Conservation (phyloP, 768 basidiomycete species). For the Lentinus brumalis region DNA sequence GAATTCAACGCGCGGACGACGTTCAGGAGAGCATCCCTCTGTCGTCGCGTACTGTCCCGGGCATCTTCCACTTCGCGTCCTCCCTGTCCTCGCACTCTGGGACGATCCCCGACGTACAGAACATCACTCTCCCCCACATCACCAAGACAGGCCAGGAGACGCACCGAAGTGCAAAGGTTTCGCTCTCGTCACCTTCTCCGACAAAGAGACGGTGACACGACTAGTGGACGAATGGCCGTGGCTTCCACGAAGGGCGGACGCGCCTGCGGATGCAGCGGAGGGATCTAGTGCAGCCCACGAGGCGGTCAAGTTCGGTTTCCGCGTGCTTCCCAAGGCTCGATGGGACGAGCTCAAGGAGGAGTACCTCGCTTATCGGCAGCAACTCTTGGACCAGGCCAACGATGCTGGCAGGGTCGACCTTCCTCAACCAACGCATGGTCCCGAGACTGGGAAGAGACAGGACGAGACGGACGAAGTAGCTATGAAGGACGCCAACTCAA, state of each 20-base stretch:
- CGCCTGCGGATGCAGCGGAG: no score
- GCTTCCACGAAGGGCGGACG: slow-evolving; percentile 32
- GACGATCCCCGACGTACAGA: slow-evolving; percentile 37
- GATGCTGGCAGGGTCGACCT: neutral
- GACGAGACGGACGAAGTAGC: neutral
- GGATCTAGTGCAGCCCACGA: slow-evolving; percentile 31
- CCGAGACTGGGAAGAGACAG: neutral
- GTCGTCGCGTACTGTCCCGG: slow-evolving; percentile 51
- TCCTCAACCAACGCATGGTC: neutral
- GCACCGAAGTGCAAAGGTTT: slow-evolving; percentile 72
- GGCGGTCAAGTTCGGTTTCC: slow-evolving; percentile 61
- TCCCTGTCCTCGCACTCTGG: slow-evolving; percentile 1
- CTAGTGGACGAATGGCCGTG: slow-evolving; percentile 66
- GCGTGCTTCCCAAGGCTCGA: slow-evolving; percentile 51
- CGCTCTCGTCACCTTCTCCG: slow-evolving; percentile 62
- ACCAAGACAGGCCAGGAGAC: slow-evolving; percentile 58
- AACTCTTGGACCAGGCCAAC: slow-evolving; percentile 51
- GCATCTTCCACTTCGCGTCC: slow-evolving; percentile 46
- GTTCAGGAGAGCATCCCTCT: slow-evolving; percentile 78
- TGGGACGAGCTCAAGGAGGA: slow-evolving; percentile 72
- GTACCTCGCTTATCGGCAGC: slow-evolving; percentile 64
- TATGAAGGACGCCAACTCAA: neutral
- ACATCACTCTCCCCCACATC: slow-evolving; percentile 62
- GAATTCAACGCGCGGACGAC: no score
- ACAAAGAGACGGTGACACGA: slow-evolving; percentile 39